Base-by-base conservation (phyloP, 1,284 basidiomycete genomes). In the Lentinula novae-zelandiae region DNA sequence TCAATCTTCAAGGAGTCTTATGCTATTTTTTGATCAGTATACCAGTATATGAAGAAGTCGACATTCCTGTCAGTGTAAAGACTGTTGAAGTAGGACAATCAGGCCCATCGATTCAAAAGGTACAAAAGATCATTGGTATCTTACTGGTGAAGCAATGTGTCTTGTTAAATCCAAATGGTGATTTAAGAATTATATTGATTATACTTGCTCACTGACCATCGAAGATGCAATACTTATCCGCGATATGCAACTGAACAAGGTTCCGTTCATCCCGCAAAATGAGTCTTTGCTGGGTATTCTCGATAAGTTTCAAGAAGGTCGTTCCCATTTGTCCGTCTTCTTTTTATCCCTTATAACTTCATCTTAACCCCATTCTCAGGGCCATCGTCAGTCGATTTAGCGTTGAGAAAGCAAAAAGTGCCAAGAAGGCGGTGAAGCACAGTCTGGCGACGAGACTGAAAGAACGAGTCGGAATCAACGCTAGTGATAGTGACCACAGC, bases 131-230 rank as follows among this genome's bases (percentile, higher is more conserved):
- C 62, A 73, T 94, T 39, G 92, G 92, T 2, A 88, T 92, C 52
- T 75, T 94, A 49, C 78, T 94, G 5, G 91, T 93, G 60, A 95
- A 95, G 73, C 86, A 92, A 71, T 95, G 93, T 70, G 90, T 96
- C 12, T 76, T 96, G 60, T 81, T 96, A 7, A 94, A 96, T 72
- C 94, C 95, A 1, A 91, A 92, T 72, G 90, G 88, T 88, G 65
- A 42, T 3, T 27, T 20, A 20, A 17, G 15, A 31, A 22, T 49
- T 20, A 7, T 56, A 10, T 17, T 49, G 8, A 8, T 5, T 50
- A 0, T 7, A 15, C 12, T 40, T n/a, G 15, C n/a, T 46, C 22
- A 12, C 4, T 48, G 7, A 5, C 55, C 13, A 8, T 39, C 6
- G 10, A 15, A 89, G 92, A 93, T 69, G 89, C 90, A 0, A 83